A percentile compares a stretch with the other conserved stretches of the same genome.
phyloP scores from a whole-genome alignment of 2,329 filamentous ascomycete species.

The Alternaria brassicae region DNA sequence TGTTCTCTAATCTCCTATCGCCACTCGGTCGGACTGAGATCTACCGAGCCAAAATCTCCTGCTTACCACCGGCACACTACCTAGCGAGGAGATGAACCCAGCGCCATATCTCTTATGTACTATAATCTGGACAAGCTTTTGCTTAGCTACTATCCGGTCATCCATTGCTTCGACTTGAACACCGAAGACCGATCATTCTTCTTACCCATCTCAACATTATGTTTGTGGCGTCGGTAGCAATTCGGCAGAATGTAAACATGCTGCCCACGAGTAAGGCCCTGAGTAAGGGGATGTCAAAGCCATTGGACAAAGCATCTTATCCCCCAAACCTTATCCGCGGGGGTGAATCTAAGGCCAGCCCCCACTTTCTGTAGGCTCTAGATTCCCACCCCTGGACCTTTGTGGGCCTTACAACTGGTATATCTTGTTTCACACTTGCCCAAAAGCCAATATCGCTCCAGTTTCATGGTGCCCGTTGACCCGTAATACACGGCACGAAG shows the following conservation, averaged over 20 bases:
- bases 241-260: background rate
- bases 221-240: background rate
- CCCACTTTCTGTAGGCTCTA: background rate
- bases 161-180: background rate
- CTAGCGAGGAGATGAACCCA: background rate
- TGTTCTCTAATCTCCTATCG: background rate
- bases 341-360: background rate
- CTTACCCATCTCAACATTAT: background rate
- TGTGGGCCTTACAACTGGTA: background rate
- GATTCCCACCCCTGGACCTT: background rate
- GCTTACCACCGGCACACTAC: background rate
- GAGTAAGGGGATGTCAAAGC: background rate
- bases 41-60: background rate
- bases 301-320: background rate
- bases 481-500: background rate
- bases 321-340: background rate
- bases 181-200: background rate
- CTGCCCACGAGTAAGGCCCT: background rate
- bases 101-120: background rate
- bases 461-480: background rate
- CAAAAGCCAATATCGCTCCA: background rate
- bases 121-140: background rate
- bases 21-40: background rate
- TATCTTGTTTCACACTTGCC: background rate
- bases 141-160: background rate